phyloP scores from a whole-genome alignment of 805 yeast species.

The Spathaspora gorwiae region DNA sequence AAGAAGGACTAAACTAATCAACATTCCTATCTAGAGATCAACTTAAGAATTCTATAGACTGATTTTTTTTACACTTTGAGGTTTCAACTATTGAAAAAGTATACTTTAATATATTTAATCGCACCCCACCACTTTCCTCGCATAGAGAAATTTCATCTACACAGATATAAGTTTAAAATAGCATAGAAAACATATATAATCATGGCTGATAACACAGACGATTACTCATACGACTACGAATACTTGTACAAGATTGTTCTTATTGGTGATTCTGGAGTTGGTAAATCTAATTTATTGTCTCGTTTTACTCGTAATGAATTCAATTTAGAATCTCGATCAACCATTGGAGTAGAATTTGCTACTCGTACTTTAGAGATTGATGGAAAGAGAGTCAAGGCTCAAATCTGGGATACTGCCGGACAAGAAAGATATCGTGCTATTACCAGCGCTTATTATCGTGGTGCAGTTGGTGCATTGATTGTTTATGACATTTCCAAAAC shows the following conservation, averaged over 20 bases:
- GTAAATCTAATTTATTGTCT: constrained; percentile 88
- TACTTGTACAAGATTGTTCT: constrained; percentile 91
- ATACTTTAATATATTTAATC: no score
- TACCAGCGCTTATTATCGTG: constrained; percentile 95
- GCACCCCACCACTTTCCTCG: no score
- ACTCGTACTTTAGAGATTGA: constrained; percentile 89
- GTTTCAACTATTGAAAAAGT: no score
- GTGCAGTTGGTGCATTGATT: constrained; percentile 95
- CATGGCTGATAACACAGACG: constrained; percentile 41
- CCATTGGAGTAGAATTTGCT: constrained; percentile 98
- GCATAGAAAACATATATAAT: no score
- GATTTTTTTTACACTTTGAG: no score
- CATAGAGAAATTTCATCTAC: background rate
- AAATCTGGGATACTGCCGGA: constrained; percentile 99
- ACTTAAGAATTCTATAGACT: no score
- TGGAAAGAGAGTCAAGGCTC: constrained; percentile 80
- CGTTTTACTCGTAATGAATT: constrained; percentile 95
- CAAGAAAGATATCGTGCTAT: constrained; percentile 98
- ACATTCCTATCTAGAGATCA: no score
- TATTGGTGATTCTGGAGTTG: constrained; percentile 97
- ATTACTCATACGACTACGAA: constrained; percentile 68
- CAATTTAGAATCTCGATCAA: constrained; percentile 87
- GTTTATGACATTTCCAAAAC: constrained; percentile 94
- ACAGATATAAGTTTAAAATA: background rate
- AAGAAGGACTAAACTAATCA: no score